Percentiles rank a stretch among this genome's conserved stretches.
Evolutionary conservation across 106 monocot genomes (phyloP).

Genomic region (Posidonia australis): DNA sequence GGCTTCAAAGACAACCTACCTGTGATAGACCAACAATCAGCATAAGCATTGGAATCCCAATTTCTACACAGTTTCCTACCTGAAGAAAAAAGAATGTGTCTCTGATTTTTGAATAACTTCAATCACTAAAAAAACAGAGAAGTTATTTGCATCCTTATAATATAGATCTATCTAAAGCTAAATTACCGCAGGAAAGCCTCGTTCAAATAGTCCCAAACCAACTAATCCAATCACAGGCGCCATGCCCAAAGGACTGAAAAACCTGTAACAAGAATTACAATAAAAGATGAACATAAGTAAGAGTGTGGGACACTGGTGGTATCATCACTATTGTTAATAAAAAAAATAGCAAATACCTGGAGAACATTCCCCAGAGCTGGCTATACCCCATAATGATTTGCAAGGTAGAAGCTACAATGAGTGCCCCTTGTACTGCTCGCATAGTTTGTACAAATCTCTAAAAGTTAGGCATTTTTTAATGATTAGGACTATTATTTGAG

Average conservation of each 20-base stretch:
- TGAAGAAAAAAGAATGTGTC: conserved; percentile 12
- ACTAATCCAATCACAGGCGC: conserved; percentile 75
- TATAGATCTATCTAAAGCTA: not conserved
- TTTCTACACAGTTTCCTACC: conserved; percentile 92
- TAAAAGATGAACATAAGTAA: not conserved
- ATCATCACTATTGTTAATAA: not conserved
- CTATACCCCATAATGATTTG: conserved; percentile 32
- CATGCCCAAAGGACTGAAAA: conserved; percentile 87
- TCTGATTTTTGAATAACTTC: not conserved
- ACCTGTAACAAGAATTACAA: conserved; percentile 32
- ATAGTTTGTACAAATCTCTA: conserved; percentile 28
- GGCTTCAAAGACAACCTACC: conserved; percentile 21
- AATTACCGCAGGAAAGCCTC: conserved; percentile 81
- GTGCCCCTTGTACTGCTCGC: conserved; percentile 31
- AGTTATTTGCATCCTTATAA: not conserved
- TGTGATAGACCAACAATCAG: conserved; percentile 72
- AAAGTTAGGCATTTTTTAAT: conserved; percentile 3
- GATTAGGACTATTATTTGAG: not conserved
- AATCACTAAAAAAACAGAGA: not conserved
- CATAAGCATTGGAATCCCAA: conserved; percentile 85
- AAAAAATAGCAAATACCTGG: conserved; percentile 36
- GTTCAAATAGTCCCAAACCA: conserved; percentile 77
- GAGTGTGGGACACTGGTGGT: not conserved
- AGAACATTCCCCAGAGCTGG: conserved; percentile 75
- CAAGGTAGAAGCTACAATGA: conserved; percentile 23